Base-by-base conservation (phyloP, 441 rosid species). In the Breynia disticha region DNA sequence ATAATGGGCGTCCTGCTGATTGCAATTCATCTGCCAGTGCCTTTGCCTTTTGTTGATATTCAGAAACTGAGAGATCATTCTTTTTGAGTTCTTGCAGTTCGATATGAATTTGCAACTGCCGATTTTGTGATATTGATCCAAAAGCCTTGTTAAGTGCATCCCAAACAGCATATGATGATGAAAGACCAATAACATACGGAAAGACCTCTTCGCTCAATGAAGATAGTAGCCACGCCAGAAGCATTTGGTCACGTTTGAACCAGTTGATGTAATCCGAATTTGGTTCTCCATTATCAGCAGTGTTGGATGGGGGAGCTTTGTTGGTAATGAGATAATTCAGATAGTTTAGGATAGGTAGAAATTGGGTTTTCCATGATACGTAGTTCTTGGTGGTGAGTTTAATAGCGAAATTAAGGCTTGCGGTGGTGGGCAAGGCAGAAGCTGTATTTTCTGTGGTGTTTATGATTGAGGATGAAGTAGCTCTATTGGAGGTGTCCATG, bases 1-100 rank as follows among this genome's bases (percentile, higher is more conserved):
- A 11, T 79, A 79, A 67, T n/a, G 41, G 41, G 11, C 41, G 41
- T 37, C 41, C 11, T 5, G 41, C 41, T 5, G 41, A 6, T 5
- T 11, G 7, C 6, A 37, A 11, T 37, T 37, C 41, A 37, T 37
- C 11, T 11, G 41, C 41, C 6, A 37, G 41, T 5, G 41, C 6
- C 11, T 37, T 37, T 5, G 41, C 41, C 11, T 37, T 37, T 11
- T 37, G 6, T 37, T 5, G 11, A 37, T 37, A 37, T 37, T 37
- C 41, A 37, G 41, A 37, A 37, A 37, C 11, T 6, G 41, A 37
- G 7, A 37, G 6, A 11, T 37, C 41, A 37, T 37, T 6, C 6
- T 11, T 6, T 11, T 37, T 37, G 11, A 37, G 11, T 37, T 37
- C 41, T 11, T 37, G 41, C 6, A 37, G 41, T 11, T 37, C 41